Evolutionary conservation across 129 eudicot species (phyloP), one percentile per base, ranked within the genome.

Genomic region (Chrysanthemum seticuspe): DNA sequence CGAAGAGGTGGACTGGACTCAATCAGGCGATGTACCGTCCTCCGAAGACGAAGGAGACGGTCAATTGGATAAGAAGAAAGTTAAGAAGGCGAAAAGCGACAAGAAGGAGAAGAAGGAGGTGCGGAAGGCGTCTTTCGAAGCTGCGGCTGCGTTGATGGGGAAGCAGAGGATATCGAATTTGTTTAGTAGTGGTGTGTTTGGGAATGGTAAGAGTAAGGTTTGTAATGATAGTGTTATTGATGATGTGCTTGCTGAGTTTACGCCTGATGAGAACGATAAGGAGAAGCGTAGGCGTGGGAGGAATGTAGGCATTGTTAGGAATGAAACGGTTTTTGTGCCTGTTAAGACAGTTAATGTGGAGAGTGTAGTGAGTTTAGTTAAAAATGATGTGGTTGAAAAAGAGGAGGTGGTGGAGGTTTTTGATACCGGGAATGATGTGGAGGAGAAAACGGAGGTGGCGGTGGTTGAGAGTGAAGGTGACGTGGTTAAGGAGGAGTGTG

Each of bases 91-190:
- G 57, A 78, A 78, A 44, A 54, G 49, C 16, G 75, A 57, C 1
- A 86, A 91, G 77, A 84, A 78, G 68, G 89, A 87, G 19, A 59
- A 59, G 31, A 59, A 59, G 34, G 64, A 57, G 19, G 19, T 18
- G 11, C 5, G 62, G 23, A 88, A 85, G 78, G 90, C 91, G 0
- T 79, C 96, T 23, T 71, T 91, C 10, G 79, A 89, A 3, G 85
- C 94, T 15, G 98, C 96, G 6, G 98, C 96, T 15, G 91, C 98
- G 34, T 70, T 87, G 69, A 89, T 92, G 98, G 96, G 95, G 61
- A 92, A 85, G 82, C 95, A 89, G 27, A 72, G 88, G 78, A 80
- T 92, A 13, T 89, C 96, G 11, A 85, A 54, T 19, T 81, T 92
- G 96, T 89, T 87, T 56, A 92, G 94, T 14, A 81, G 89, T 15